A percentile compares a stretch with the other conserved stretches of the same genome.
phyloP scores from a whole-genome alignment of 805 yeast genomes.

The Candida adriatica region DNA sequence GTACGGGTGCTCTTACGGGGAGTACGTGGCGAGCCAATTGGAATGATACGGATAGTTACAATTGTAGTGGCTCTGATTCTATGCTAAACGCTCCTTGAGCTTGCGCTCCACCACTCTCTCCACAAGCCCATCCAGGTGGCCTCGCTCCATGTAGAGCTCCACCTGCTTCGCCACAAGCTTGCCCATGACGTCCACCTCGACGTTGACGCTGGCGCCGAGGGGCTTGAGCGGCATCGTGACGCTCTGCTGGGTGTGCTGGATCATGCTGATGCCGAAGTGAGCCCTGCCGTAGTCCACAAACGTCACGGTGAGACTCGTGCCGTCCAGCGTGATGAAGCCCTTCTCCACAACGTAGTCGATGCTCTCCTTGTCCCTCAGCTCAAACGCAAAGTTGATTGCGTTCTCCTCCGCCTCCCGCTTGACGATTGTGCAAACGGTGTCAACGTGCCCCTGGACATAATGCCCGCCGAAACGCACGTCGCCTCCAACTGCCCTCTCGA shows the following conservation, averaged over 20 bases:
- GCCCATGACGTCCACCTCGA: slow-evolving; percentile 94
- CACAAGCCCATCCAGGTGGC: slow-evolving; percentile 23
- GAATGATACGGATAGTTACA: too few relatives aligned
- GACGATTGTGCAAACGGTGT: slow-evolving; percentile 42
- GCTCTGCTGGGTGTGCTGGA: slow-evolving; percentile 79
- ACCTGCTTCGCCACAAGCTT: slow-evolving; percentile 88
- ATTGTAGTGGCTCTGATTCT: too few relatives aligned
- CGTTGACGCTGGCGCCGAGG: slow-evolving; percentile 64
- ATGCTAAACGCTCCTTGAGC: too few relatives aligned
- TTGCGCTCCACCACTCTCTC: slow-evolving; percentile 36
- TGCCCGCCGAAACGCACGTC: slow-evolving; percentile 94
- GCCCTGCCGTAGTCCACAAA: slow-evolving; percentile 52
- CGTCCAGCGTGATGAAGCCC: slow-evolving; percentile 91
- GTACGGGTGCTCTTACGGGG: slow-evolving; percentile 33
- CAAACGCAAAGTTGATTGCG: slow-evolving; percentile 69
- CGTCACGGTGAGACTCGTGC: slow-evolving; percentile 86
- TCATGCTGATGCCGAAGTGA: slow-evolving; percentile 81
- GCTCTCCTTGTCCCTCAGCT: slow-evolving; percentile 54
- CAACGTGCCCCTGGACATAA: slow-evolving; percentile 96
- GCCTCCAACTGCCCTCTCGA: slow-evolving; percentile 83
- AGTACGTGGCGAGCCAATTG: too few relatives aligned
- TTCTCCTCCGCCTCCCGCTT: slow-evolving; percentile 50
- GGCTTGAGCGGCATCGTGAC: slow-evolving; percentile 66
- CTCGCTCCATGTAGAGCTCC: slow-evolving; percentile 34
- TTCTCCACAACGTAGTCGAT: slow-evolving; percentile 80